phyloP scores from a whole-genome alignment of 192 early-diverging fungal genomes.

The Coemansia sp. region DNA sequence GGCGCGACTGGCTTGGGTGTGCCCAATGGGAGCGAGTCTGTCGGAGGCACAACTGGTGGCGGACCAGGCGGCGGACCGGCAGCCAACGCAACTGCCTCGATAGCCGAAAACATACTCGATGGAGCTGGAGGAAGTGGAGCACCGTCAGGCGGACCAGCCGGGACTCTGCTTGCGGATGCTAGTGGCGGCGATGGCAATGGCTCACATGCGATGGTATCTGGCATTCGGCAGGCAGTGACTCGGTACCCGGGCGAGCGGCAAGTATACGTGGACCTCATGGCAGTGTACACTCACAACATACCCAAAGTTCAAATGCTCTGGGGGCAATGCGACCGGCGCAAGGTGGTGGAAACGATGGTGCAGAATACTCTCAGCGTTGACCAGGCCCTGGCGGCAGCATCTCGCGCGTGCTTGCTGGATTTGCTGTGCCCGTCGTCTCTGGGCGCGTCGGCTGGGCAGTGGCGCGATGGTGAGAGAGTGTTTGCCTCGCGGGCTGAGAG shows the following conservation, averaged over 20 bases:
- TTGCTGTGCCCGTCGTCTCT: slow-evolving; percentile 38
- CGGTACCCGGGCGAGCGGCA: slow-evolving; percentile 45
- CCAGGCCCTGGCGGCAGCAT: slow-evolving; percentile 71
- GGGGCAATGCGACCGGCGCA: slow-evolving; percentile 62
- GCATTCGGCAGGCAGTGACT: slow-evolving; percentile 29
- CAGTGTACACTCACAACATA: slow-evolving; percentile 35
- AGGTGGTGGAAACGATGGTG: slow-evolving; percentile 79
- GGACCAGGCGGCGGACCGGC: not conserved
- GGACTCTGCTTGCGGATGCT: not conserved
- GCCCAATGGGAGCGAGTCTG: slow-evolving; percentile 12
- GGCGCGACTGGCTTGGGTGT: not conserved
- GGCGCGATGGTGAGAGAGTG: slow-evolving; percentile 11
- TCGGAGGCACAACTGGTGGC: not conserved
- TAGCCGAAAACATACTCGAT: not conserved
- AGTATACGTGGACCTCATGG: slow-evolving; percentile 51
- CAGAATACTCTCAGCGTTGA: slow-evolving; percentile 88
- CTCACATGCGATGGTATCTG: slow-evolving; percentile 11
- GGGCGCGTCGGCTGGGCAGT: not conserved
- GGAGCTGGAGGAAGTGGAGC: not conserved
- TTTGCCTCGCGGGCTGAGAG: slow-evolving; percentile 28
- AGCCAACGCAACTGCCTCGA: not conserved
- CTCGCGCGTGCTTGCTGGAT: slow-evolving; percentile 41
- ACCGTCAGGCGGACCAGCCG: not conserved
- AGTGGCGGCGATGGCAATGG: not conserved
- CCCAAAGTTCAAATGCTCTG: slow-evolving; percentile 40